A percentile compares a stretch with the other conserved stretches of the same genome.
These are phyloP conservation scores for Kodamaea neixiangensis DNA, from an alignment of 805 yeast species.

Conservation along the genomic window DNA sequence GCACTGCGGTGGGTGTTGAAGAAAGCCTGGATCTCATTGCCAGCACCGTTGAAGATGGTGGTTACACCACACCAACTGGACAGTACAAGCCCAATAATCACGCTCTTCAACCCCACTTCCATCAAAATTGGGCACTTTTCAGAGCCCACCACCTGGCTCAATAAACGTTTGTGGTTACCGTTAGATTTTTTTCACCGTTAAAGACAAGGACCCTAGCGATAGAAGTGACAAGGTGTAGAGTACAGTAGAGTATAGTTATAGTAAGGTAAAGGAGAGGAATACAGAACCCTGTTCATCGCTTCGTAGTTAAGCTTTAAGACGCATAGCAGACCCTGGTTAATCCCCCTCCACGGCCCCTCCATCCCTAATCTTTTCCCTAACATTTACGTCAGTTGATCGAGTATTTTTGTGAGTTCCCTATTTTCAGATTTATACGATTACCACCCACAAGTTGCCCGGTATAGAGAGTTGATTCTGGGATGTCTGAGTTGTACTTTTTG, in stretches of 20 bases:
- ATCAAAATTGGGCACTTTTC: no score
- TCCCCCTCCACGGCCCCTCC: background rate
- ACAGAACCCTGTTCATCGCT: background rate
- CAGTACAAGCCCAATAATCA: no score
- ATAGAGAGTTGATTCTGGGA: background rate
- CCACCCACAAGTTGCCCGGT: background rate
- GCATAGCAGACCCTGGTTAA: background rate
- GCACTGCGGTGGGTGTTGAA: no score
- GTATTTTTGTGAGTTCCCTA: background rate
- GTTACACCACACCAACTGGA: no score
- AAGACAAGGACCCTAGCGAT: background rate
- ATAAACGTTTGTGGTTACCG: background rate
- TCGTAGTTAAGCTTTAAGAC: no score
- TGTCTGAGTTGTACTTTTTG: slow-evolving; percentile 42
- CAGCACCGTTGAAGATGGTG: no score
- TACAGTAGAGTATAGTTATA: no score
- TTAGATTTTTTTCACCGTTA: background rate
- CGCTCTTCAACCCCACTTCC: no score
- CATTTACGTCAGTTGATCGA: background rate
- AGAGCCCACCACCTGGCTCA: no score
- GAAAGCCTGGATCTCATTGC: no score
- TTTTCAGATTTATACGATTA: background rate
- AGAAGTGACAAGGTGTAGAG: no score
- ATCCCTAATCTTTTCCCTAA: background rate
- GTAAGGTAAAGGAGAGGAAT: background rate